Conservation (phyloP, 805 yeast species). For the Metschnikowia continentalis region DNA sequence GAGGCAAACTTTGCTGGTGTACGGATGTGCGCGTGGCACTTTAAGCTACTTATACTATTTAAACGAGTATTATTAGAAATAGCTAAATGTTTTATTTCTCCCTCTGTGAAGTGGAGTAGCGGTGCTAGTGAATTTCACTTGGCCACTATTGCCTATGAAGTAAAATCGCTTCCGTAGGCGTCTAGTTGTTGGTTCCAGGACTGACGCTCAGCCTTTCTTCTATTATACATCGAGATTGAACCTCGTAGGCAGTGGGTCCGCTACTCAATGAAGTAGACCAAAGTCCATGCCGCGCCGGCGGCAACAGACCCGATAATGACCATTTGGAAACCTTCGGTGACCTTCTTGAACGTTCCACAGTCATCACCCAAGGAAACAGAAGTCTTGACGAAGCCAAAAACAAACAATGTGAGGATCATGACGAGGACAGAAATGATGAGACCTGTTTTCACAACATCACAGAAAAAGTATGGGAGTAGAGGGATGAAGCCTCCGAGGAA, state of each 20-base stretch:
- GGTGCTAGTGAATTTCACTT: not conserved
- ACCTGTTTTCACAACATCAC: constrained; percentile 70
- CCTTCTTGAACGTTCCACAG: constrained; percentile 54
- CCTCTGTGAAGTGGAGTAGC: not conserved
- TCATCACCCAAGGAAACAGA: constrained; percentile 79
- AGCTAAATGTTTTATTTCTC: not conserved
- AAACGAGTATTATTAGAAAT: not conserved
- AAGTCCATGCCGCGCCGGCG: constrained; percentile 94
- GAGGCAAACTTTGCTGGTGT: constrained; percentile 7
- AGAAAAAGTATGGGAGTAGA: constrained; percentile 84
- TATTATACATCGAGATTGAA: constrained; percentile 2
- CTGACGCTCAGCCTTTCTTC: constrained; percentile 1
- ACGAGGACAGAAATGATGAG: constrained; percentile 68
- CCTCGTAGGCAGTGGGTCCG: not conserved
- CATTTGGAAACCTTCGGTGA: constrained; percentile 86
- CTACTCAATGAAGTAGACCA: constrained; percentile 71
- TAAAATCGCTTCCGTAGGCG: not conserved
- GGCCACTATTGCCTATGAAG: not conserved
- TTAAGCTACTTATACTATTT: not conserved
- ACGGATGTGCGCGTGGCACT: constrained; percentile 3
- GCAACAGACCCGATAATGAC: constrained; percentile 94
- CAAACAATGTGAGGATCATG: constrained; percentile 80
- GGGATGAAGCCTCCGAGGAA: constrained; percentile 93
- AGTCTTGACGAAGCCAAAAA: constrained; percentile 85
- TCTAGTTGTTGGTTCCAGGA: not conserved